phyloP scores from a whole-genome alignment of 768 basidiomycete genomes.

The Lactarius hengduanensis region DNA sequence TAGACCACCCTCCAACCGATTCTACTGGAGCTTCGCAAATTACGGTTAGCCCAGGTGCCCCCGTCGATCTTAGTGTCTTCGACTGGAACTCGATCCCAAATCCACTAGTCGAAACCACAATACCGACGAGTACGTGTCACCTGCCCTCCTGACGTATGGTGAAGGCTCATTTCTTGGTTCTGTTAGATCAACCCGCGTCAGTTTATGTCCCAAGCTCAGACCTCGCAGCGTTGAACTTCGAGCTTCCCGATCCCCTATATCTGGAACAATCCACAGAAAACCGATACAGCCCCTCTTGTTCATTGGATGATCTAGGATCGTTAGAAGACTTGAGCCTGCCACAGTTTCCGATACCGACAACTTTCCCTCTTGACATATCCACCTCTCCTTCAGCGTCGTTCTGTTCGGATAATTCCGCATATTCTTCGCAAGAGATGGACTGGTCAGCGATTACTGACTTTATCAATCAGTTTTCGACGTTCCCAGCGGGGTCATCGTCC shows the following conservation, averaged over 20 bases:
- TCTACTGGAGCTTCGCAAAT: neutral
- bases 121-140: neutral
- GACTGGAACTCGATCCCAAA: constrained; percentile 6
- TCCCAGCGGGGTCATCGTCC: neutral
- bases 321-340: neutral
- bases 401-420: neutral
- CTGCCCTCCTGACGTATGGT: neutral
- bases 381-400: neutral
- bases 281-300: no score
- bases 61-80: neutral
- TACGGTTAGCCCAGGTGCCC: no score
- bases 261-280: neutral
- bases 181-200: neutral
- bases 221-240: neutral
- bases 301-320: neutral
- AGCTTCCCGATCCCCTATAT: neutral
- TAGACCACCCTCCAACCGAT: neutral
- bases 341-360: neutral
- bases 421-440: neutral
- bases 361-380: neutral
- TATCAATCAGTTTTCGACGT: neutral
- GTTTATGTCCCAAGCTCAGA: constrained; percentile 9
- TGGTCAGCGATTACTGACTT: neutral
- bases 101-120: neutral
- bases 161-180: neutral